A percentile compares a stretch with the other conserved stretches of the same genome.
phyloP scores from a whole-genome alignment of 805 yeast species.

The Komagataella mondaviorum region DNA sequence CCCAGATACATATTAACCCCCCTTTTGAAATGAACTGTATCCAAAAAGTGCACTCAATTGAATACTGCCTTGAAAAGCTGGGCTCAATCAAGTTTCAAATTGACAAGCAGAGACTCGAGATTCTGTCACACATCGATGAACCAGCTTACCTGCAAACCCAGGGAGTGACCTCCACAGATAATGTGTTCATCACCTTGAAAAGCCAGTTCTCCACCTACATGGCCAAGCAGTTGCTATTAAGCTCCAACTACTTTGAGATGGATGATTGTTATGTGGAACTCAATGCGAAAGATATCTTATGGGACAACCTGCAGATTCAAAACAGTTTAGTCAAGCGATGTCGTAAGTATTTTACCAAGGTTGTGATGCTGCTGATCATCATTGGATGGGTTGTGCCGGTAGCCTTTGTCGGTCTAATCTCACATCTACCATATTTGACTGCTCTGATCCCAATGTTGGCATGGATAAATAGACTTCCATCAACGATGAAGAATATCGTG shows the following conservation, averaged over 20 bases:
- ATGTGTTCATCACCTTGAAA: conserved; percentile 51
- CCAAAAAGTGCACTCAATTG: background rate
- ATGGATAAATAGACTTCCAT: conserved; percentile 44
- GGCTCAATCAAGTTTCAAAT: background rate
- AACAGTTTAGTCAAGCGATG: conserved; percentile 21
- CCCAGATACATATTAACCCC: background rate
- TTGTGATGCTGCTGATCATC: conserved; percentile 34
- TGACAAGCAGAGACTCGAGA: background rate
- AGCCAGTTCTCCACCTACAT: conserved; percentile 44
- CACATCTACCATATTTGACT: conserved; percentile 59
- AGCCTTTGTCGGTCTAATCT: conserved; percentile 60
- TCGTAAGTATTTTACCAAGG: conserved; percentile 29
- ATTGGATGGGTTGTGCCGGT: conserved; percentile 70
- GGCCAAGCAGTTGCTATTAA: conserved; percentile 44
- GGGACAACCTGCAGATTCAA: conserved; percentile 43
- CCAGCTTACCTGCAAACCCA: conserved; percentile 3
- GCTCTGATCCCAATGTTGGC: conserved; percentile 44
- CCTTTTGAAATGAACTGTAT: background rate
- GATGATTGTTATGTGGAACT: conserved; percentile 34
- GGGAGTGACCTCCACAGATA: conserved; percentile 14
- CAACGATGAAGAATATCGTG: conserved; percentile 33
- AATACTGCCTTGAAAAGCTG: background rate
- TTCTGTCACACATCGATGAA: background rate
- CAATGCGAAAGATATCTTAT: conserved; percentile 54
- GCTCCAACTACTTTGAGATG: conserved; percentile 26